Evolutionary conservation across 1,284 basidiomycete genomes (phyloP), one percentile per base, ranked within the genome.

Genomic region (Trametes hirsuta): DNA sequence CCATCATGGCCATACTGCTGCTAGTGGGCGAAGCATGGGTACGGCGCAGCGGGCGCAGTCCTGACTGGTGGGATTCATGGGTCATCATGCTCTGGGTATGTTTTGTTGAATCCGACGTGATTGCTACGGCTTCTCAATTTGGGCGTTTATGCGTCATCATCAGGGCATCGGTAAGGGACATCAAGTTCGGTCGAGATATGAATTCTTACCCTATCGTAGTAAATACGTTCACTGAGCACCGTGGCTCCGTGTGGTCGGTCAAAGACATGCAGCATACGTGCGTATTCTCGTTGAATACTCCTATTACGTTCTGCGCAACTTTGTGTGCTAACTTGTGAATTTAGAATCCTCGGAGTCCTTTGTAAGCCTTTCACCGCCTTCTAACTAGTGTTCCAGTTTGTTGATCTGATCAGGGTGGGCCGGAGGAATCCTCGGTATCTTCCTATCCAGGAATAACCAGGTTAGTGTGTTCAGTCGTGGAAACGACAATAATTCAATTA

Each of bases 181-280:
- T 18, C 18, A 18, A 18, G 18, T 18, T 18, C 22, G 5, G 10
- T 3, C 24, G 0, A 9, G 14, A 34, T n/a, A 5, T 9, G 3
- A 14, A 2, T 12, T 4, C 37, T 55, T 2, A 55, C 42, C n/a
- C 18, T 24, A 15, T 1, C 24, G 14, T 65, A 81, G 89, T 98
- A 59, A 98, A 98, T 69, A 96, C 95, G 0, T 97, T 98, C 71
- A 97, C 95, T 1, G 94, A 97, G 71, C 93, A 95, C 71, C 90
- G 85, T 57, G 93, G 93, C 22, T 80, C 81, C 21, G 74, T 71
- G 1, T 95, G 94, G 94, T 92, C 92, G 9, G 90, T 90, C 64
- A 96, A 97, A 74, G 93, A 97, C 72, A 91, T 97, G 90, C 95
- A 97, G 70, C 94, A 97, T 73, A 96, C 94, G 85, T 90, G 76